Evolutionary conservation across 2,329 filamentous ascomycete species (phyloP).

Genomic region (Nigrograna mackinnonii): DNA sequence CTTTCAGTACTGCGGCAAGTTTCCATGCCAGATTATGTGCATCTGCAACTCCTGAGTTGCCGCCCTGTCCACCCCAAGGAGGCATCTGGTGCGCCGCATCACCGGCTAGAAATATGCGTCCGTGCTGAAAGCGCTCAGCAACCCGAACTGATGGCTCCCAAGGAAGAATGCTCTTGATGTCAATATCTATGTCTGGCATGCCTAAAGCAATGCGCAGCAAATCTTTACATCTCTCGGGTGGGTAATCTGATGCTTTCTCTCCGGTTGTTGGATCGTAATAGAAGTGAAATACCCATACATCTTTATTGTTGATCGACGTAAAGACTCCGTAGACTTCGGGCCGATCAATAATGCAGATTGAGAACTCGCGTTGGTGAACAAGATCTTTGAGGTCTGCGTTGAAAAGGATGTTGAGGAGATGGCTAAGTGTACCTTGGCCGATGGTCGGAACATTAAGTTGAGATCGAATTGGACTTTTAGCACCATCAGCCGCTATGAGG

Average conservation of each 20-base stretch:
- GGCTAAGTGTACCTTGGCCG: constrained; percentile 33
- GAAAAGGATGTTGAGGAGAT: constrained; percentile 43
- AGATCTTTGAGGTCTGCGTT: constrained; percentile 26
- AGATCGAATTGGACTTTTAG: constrained; percentile 3
- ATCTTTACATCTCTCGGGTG: constrained; percentile 3
- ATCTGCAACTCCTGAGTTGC: constrained; percentile 34
- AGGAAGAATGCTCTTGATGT: constrained; percentile 5
- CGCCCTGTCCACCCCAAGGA: constrained; percentile 19
- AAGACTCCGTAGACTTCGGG: constrained; percentile 6
- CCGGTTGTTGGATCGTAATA: constrained; percentile 6
- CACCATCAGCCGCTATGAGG: constrained; percentile 5
- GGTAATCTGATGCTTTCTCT: constrained; percentile 3
- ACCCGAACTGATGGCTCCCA: no score
- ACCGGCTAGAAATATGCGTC: constrained; percentile 1
- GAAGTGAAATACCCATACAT: constrained; percentile 6
- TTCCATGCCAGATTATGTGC: constrained; percentile 43
- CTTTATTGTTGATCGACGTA: constrained; percentile 4
- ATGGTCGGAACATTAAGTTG: background rate
- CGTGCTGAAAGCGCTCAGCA: no score
- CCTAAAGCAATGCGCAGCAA: constrained; percentile 3
- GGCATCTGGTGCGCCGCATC: constrained; percentile 18
- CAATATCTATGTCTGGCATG: constrained; percentile 3
- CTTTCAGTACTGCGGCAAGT: constrained; percentile 32
- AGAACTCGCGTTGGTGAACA: constrained; percentile 34
- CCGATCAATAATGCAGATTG: constrained; percentile 38